Base-by-base conservation (phyloP, 768 basidiomycete species). In the Pulveroboletus sp. region DNA sequence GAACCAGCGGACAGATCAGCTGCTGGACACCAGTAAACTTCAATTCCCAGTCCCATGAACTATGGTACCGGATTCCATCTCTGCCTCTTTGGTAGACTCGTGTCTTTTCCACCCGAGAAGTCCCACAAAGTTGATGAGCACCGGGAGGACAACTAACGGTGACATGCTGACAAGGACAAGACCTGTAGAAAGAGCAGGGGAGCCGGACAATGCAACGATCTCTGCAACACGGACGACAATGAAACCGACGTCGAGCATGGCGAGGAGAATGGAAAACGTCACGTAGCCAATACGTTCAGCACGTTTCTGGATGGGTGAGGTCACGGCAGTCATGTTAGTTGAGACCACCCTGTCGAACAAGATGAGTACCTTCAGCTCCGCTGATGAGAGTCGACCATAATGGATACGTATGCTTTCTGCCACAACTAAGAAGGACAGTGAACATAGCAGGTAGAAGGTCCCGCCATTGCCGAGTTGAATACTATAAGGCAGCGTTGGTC, bases 311-410 rank as follows among this genome's bases (percentile, higher is more conserved):
- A 21, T 1, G 0, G 10, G 26, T 10, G 15, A 24, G 8, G 32
- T 24, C 43, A 30, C 2, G 28, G 40, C 11, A 11, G 35, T 27
- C 10, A 24, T 15, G 17, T 41, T 10, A 39, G n/a, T 13, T 7
- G 4, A 4, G 7, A 11, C n/a, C 1, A 1, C 7, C 0, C 21
- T 37, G 14, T 24, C 18, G 6, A 15, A 28, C n/a, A 17, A 26
- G 37, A 27, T n/a, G 1, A 14, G n/a, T 57, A 63, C 62, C 58
- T 65, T 65, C 1, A 65, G 47, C 24, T 63, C 42, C 1, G 28
- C n/a, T 35, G 63, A 47, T 37, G 63, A 45, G 39, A 65, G 56
- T 40, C 63, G 52, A 46, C 50, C 58, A 18, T 64, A 63, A 7
- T 45, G 46, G 1, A 63, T 18, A 21, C 46, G 58, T 8, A 60